These are phyloP conservation scores for Hypoxylon sp. DNA, from an alignment of 2,329 filamentous ascomycete species.

Conservation along the genomic window DNA sequence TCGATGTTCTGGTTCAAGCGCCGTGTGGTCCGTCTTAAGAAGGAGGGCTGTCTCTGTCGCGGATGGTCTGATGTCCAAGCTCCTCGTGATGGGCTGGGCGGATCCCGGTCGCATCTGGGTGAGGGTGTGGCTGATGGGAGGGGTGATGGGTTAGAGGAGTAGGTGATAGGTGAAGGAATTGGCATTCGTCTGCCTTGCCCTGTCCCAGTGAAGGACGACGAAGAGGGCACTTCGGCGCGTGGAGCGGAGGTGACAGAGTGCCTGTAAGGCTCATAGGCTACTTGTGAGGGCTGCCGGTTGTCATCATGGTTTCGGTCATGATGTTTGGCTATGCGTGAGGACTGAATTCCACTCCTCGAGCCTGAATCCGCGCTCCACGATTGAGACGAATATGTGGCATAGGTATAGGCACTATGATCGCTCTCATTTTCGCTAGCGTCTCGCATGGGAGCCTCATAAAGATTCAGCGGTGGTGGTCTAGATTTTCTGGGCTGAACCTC, in stretches of 20 bases:
- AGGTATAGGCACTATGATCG: neutral
- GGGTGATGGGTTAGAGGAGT: neutral
- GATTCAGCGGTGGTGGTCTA: neutral
- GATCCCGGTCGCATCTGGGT: neutral
- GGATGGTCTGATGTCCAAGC: slow-evolving; percentile 33
- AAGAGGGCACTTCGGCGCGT: neutral
- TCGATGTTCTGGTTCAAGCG: slow-evolving; percentile 20
- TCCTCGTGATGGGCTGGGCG: slow-evolving; percentile 28
- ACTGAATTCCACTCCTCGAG: slow-evolving; percentile 3
- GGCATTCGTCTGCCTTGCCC: neutral
- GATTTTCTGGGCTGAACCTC: neutral
- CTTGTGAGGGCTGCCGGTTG: neutral
- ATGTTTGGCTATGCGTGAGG: neutral
- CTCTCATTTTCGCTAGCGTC: slow-evolving; percentile 2
- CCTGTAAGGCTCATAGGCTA: neutral
- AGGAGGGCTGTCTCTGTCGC: slow-evolving; percentile 27
- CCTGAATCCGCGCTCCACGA: neutral
- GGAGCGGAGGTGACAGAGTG: neutral
- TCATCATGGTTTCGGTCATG: neutral
- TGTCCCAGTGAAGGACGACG: neutral
- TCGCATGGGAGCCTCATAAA: neutral
- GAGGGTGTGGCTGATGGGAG: slow-evolving; percentile 1
- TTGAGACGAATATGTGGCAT: neutral
- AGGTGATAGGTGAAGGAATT: neutral
- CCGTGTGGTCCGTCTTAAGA: slow-evolving; percentile 36